These are phyloP conservation scores for Candida lessepsii DNA, from an alignment of 805 yeast genomes.

Conservation along the genomic window DNA sequence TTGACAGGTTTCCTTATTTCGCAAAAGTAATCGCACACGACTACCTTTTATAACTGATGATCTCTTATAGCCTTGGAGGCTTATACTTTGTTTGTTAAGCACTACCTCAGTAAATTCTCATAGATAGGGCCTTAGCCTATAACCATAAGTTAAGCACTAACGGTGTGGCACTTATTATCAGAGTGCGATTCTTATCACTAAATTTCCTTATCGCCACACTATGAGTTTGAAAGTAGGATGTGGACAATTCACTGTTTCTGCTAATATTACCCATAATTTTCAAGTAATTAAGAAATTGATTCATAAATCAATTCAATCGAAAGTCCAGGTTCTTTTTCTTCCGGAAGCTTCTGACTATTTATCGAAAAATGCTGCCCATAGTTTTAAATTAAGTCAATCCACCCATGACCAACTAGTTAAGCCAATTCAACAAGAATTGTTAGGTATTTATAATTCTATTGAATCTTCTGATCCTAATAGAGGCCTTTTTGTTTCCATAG, in stretches of 20 bases:
- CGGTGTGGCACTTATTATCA: neutral
- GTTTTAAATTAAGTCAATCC: conserved; percentile 53
- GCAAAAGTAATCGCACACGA: neutral
- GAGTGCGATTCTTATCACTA: conserved; percentile 3
- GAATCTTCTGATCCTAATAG: conserved; percentile 27
- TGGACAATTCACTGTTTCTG: conserved; percentile 81
- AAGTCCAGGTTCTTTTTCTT: conserved; percentile 71
- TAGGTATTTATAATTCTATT: conserved; percentile 23
- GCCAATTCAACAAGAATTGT: conserved; percentile 48
- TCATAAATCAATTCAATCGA: conserved; percentile 55
- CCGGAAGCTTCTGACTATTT: conserved; percentile 95
- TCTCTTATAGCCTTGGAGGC: too few relatives aligned
- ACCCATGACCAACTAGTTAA: conserved; percentile 38
- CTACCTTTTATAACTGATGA: neutral
- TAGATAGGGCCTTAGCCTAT: too few relatives aligned
- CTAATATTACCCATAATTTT: conserved; percentile 60
- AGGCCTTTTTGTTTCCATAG: conserved; percentile 69
- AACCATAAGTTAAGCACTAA: too few relatives aligned
- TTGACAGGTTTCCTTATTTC: neutral
- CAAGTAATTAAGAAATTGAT: conserved; percentile 58
- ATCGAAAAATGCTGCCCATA: conserved; percentile 65
- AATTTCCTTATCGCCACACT: conserved; percentile 1
- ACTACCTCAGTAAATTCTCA: too few relatives aligned
- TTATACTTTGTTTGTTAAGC: too few relatives aligned
- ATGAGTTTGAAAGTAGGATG: conserved; percentile 13